A percentile compares a stretch with the other conserved stretches of the same genome.
Conservation (phyloP, 176 grass and related monocot genomes). For the Urochloa ruziziensis region DNA sequence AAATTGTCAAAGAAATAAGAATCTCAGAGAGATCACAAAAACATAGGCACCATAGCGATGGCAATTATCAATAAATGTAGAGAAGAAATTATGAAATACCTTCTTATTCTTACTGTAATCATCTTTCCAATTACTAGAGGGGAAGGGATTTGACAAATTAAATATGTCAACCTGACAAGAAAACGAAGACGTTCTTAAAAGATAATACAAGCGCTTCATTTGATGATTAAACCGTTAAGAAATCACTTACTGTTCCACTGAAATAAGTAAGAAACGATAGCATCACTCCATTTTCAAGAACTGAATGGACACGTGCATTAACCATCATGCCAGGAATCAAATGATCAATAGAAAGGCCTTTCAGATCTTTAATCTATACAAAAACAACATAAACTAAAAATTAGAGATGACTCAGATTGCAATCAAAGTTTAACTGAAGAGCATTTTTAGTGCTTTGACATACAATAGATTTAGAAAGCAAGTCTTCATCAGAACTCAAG, state of each 20-base stretch:
- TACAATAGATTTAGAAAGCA: conserved; percentile 82
- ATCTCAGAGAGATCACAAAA: background rate
- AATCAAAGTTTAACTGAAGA: conserved; percentile 16
- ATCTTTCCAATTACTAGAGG: conserved; percentile 72
- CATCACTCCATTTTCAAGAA: conserved; percentile 92
- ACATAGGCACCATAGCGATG: background rate
- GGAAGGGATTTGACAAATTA: conserved; percentile 66
- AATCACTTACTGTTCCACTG: conserved; percentile 79
- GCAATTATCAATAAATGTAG: conserved; percentile 2
- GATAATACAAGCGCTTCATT: background rate
- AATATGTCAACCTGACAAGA: conserved; percentile 76
- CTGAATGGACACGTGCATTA: conserved; percentile 78
- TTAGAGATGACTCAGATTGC: background rate
- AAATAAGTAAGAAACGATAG: conserved; percentile 97
- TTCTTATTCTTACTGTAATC: conserved; percentile 84
- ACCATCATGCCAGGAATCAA: conserved; percentile 97
- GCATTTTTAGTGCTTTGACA: conserved; percentile 7
- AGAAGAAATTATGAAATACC: conserved; percentile 41
- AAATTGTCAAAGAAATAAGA: background rate
- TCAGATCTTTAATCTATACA: conserved; percentile 80
- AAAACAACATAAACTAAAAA: conserved; percentile 26
- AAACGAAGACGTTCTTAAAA: conserved; percentile 15
- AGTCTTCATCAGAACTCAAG: conserved; percentile 67
- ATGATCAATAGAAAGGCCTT: conserved; percentile 92
- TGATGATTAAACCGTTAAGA: background rate